Evolutionary conservation across 805 yeast species (phyloP).

Genomic region (Cyberlindnera suaveolens): DNA sequence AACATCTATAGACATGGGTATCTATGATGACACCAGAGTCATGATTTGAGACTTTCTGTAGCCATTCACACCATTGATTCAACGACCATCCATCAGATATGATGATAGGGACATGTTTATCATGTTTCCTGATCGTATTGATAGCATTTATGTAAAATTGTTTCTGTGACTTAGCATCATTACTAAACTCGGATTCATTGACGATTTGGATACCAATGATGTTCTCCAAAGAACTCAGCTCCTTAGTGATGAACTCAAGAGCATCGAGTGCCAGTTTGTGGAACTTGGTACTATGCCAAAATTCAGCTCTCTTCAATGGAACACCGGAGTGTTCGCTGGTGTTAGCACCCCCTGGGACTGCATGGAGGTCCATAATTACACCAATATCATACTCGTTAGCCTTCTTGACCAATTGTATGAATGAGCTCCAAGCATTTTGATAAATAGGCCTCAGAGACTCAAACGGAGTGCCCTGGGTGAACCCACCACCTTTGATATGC

Average conservation of each 20-base stretch:
- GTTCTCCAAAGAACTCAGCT: slow-evolving; percentile 53
- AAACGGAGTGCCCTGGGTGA: slow-evolving; percentile 57
- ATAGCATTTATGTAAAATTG: slow-evolving; percentile 63
- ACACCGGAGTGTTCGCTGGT: slow-evolving; percentile 81
- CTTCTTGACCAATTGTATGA: slow-evolving; percentile 47
- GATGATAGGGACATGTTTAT: slow-evolving; percentile 57
- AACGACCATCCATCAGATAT: slow-evolving; percentile 97
- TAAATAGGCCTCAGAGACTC: slow-evolving; percentile 51
- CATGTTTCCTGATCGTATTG: slow-evolving; percentile 48
- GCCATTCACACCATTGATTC: slow-evolving; percentile 66
- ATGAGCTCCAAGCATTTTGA: slow-evolving; percentile 62
- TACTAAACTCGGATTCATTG: slow-evolving; percentile 71
- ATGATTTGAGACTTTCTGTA: slow-evolving; percentile 36
- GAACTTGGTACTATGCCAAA: slow-evolving; percentile 47
- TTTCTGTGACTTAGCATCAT: slow-evolving; percentile 45
- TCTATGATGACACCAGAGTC: slow-evolving; percentile 67
- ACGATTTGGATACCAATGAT: slow-evolving; percentile 79
- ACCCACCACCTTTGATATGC: slow-evolving; percentile 65
- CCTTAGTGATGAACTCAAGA: slow-evolving; percentile 56
- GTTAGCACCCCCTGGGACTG: slow-evolving; percentile 90
- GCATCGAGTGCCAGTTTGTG: slow-evolving; percentile 42
- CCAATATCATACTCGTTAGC: slow-evolving; percentile 64
- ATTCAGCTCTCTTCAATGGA: slow-evolving; percentile 47
- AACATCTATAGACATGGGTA: slow-evolving; percentile 81
- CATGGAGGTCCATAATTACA: slow-evolving; percentile 81